Percentiles rank a stretch among this genome's conserved stretches.
Conservation (phyloP, 495 filamentous ascomycete genomes). For the Xylaria scruposa region DNA sequence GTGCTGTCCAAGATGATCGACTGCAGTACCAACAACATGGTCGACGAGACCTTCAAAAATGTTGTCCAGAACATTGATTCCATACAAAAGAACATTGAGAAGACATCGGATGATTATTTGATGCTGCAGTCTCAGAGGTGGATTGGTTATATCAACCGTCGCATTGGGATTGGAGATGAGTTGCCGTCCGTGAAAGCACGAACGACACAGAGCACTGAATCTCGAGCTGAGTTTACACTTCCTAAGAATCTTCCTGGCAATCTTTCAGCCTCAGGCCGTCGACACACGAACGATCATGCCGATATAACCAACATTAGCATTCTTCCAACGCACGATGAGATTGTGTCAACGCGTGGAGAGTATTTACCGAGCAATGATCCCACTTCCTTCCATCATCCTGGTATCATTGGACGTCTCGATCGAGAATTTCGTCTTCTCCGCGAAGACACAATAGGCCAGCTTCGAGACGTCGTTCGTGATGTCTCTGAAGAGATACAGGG, state of each 20-base stretch:
- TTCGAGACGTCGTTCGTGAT: constrained; percentile 61
- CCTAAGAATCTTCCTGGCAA: constrained; percentile 58
- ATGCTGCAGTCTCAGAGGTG: constrained; percentile 39
- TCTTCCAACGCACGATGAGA: constrained; percentile 69
- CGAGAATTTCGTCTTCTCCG: constrained; percentile 72
- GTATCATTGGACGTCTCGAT: constrained; percentile 68
- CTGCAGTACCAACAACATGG: constrained; percentile 44
- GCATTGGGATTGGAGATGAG: constrained; percentile 38
- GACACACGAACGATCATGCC: constrained; percentile 73
- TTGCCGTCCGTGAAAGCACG: constrained; percentile 14
- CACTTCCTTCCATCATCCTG: constrained; percentile 60
- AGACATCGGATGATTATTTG: constrained; percentile 36
- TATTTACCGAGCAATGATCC: constrained; percentile 66
- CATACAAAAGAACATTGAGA: constrained; percentile 14
- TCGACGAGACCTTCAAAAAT: constrained; percentile 36
- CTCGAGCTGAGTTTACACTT: constrained; percentile 47
- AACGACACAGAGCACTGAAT: constrained; percentile 16
- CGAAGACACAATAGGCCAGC: constrained; percentile 69
- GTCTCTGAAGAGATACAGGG: constrained; percentile 43
- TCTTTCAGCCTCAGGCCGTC: constrained; percentile 57
- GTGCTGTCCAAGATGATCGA: constrained; percentile 43
- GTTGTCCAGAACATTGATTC: constrained; percentile 22
- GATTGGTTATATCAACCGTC: constrained; percentile 36
- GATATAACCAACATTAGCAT: constrained; percentile 67
- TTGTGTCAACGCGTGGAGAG: constrained; percentile 56